Base-by-base conservation (phyloP, 1,284 basidiomycete genomes). In the Apiotrichum porosum region DNA sequence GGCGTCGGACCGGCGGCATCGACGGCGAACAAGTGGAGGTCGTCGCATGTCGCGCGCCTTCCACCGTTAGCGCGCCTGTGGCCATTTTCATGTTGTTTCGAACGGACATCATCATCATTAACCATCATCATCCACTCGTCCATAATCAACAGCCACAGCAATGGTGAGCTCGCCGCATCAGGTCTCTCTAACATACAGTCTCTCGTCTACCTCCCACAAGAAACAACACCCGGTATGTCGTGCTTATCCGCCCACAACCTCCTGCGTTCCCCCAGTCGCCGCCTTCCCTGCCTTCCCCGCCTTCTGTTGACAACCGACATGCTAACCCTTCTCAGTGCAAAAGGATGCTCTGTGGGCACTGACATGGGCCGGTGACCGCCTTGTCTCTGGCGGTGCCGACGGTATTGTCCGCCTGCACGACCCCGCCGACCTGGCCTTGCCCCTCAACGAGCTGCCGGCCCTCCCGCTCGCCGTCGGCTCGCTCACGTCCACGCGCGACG, bases 391-490 rank as follows among this genome's bases (percentile, higher is more conserved):
- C 14, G 59, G 55, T 12, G 62, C 69, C 3, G 69, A 71, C 51
- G 69, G 69, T n/a, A 59, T 68, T 39, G 40, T 71, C 6, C 48
- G 69, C 21, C 41, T 71, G 22, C 63, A 56, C 52, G 65, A 68
- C 47, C 24, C 83, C 4, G 72, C 81, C 8, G 85, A 85, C 31
- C 56, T 68, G 1, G 9, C 3, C 3, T 80, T 85, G 62, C 79
- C 81, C 3, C 76, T 83, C 39, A 79, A 80, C 34, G 69, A 83
- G 9, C 80, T 82, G 18, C 73, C 81, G 34, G 76, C 82, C 14
- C 85, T 91, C 69, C 82, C 86, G 9, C 80, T 91, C 42, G 84
- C 85, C 30, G 75, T 91, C 61, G 76, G 82, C 8, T 84, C 83
- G 6, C 72, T 91, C 21, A 86, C 85, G 8, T 79, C 81, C 4